phyloP scores from a whole-genome alignment of 306 rosid genomes.

The Vigna trinervia region DNA sequence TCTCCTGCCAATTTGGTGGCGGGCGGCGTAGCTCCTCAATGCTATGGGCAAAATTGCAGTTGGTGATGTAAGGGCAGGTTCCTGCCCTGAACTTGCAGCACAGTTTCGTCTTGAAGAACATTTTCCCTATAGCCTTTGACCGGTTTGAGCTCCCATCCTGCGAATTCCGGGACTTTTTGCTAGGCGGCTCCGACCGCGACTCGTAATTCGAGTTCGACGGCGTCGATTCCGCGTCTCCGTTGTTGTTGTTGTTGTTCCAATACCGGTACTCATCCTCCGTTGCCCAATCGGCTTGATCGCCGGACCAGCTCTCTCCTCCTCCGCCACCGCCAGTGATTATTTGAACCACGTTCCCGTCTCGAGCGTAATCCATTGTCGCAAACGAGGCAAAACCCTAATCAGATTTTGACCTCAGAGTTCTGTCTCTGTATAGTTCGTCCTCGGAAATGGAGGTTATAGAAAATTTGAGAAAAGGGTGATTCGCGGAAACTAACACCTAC shows the following conservation, averaged over 20 bases:
- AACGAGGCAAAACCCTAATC: constrained; percentile 42
- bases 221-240: constrained; percentile 60
- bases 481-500: not conserved
- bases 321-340: constrained; percentile 63
- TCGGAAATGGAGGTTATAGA: not conserved
- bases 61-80: constrained; percentile 86
- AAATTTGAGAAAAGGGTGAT: not conserved
- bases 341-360: constrained; percentile 84
- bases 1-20: constrained; percentile 97
- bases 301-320: constrained; percentile 68
- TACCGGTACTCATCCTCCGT: constrained; percentile 92
- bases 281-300: constrained; percentile 89
- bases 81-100: constrained; percentile 97
- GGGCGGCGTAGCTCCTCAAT: constrained; percentile 97
- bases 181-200: constrained; percentile 68
- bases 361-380: constrained; percentile 69
- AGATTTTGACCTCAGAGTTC: not conserved
- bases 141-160: constrained; percentile 56
- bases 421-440: not conserved
- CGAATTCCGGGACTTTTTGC: constrained; percentile 79
- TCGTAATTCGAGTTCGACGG: constrained; percentile 76
- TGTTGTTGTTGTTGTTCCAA: constrained; percentile 60
- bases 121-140: constrained; percentile 90
- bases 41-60: constrained; percentile 98
- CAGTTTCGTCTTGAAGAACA: constrained; percentile 98